A percentile compares a stretch with the other conserved stretches of the same genome.
These are phyloP conservation scores for Candida montana DNA, from an alignment of 805 yeast species.

Conservation along the genomic window DNA sequence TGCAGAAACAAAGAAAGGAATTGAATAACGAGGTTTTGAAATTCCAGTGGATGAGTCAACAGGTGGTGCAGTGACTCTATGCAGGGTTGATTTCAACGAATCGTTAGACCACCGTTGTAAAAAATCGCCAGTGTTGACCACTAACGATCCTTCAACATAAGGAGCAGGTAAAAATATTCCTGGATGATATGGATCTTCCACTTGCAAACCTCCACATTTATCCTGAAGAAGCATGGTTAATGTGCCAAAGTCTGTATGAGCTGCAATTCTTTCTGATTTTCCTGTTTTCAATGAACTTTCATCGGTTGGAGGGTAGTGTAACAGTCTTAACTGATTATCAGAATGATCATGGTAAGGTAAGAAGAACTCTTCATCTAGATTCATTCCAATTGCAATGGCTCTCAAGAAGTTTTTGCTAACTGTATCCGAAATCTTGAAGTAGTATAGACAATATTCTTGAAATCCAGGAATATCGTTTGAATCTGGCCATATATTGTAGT, in stretches of 20 bases:
- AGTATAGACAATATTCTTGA: conserved; percentile 18
- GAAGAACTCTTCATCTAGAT: conserved; percentile 18
- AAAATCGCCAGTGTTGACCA: conserved; percentile 23
- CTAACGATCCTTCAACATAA: conserved; percentile 15
- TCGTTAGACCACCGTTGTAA: conserved; percentile 25
- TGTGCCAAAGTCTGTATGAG: conserved; percentile 26
- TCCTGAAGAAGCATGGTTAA: conserved; percentile 24
- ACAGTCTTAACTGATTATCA: conserved; percentile 20
- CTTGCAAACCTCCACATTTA: conserved; percentile 23
- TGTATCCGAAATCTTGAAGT: conserved; percentile 14
- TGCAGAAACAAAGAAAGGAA: conserved; percentile 25
- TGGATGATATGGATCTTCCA: conserved; percentile 16
- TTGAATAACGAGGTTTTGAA: conserved; percentile 22
- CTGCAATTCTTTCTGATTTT: conserved; percentile 24
- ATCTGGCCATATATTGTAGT: conserved; percentile 25
- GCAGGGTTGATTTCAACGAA: conserved; percentile 22
- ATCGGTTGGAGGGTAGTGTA: conserved; percentile 24
- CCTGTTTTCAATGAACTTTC: conserved; percentile 14
- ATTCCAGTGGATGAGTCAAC: conserved; percentile 15
- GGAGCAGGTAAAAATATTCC: conserved; percentile 21
- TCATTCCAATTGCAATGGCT: conserved; percentile 24
- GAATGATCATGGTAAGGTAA: conserved; percentile 19
- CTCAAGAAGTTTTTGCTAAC: conserved; percentile 15
- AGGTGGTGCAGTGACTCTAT: conserved; percentile 23
- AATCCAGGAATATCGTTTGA: conserved; percentile 22